Evolutionary conservation across 805 yeast species (phyloP), one percentile per base, ranked within the genome.

Genomic region (Lipomyces japonicus): DNA sequence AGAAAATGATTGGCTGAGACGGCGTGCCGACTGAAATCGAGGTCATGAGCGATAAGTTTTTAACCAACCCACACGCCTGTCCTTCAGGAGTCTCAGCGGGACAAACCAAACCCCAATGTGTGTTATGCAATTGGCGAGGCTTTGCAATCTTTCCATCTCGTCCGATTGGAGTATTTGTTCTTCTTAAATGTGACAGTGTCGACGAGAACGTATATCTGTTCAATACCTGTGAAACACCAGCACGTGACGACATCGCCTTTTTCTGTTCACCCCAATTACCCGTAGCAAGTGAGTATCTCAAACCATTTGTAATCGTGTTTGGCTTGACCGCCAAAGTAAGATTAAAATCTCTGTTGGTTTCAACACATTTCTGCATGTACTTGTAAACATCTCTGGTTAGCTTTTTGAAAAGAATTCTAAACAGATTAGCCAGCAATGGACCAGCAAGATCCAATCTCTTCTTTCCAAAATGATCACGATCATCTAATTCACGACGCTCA

Each of bases 231-330:
- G 97, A 91, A 41, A 95, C 99, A 79, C 99, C 99, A 4, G 98
- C 99, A 70, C 96, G 84, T 18, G 97, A 83, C 55, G 93, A 82
- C 98, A 93, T 93, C 12, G 97, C 97, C 70, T 93, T 93, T 82
- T 90, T 91, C 70, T 93, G 99, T 71, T 93, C 99, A 75, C 99
- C 98, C 99, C 99, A 93, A 74, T 93, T 93, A 77, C 99, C 99
- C 14, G 99, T 93, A 47, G 99, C 99, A 65, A 93, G 77, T 35
- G 98, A 93, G 71, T 93, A 93, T 68, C 95, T 86, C 71, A 93
- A 79, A 68, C 99, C 99, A 55, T 95, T 91, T 34, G 99, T 93
- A 63, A 93, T 88, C 2, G 97, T 93, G 61, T 90, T 90, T 16
- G 97, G 88, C 73, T 93, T 91, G 60, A 93, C 97, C 35, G 98